Percentiles rank a stretch among this genome's conserved stretches.
Evolutionary conservation across 2,329 filamentous ascomycete species (phyloP).

Genomic region (Passalora sequoiae): DNA sequence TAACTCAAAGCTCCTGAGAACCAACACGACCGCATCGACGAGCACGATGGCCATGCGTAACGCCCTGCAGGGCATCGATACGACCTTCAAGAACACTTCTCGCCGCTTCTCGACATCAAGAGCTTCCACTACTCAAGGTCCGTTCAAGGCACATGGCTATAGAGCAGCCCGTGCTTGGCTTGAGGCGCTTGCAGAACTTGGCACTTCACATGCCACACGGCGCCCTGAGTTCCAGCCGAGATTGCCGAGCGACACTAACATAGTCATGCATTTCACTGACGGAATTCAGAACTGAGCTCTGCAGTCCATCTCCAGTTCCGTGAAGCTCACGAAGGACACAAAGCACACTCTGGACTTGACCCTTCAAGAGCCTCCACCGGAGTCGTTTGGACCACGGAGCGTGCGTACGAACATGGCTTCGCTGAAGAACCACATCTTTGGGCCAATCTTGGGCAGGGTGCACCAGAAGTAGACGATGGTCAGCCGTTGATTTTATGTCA

Average conservation of each 20-base stretch:
- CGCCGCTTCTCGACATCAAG: conserved; percentile 20
- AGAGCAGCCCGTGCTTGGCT: no score
- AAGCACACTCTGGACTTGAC: conserved; percentile 62
- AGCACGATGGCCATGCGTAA: conserved; percentile 3
- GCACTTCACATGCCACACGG: conserved; percentile 4
- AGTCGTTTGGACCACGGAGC: conserved; percentile 88
- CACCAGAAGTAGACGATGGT: conserved; percentile 79
- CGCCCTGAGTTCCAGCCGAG: no score
- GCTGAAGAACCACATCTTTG: conserved; percentile 71
- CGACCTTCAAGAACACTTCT: conserved; percentile 2
- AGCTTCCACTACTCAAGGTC: conserved; percentile 22
- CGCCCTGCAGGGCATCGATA: neutral
- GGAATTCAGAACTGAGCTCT: conserved; percentile 64
- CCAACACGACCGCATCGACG: no score
- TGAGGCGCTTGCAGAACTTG: no score
- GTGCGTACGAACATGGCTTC: conserved; percentile 84
- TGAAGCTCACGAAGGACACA: conserved; percentile 82
- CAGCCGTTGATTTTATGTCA: no score
- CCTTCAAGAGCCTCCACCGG: conserved; percentile 83
- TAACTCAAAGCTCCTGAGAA: no score
- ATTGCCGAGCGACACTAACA: no score
- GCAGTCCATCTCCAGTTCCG: conserved; percentile 86
- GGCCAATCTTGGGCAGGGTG: conserved; percentile 93
- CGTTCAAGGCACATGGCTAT: conserved; percentile 1
- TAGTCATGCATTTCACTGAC: no score